Conservation (phyloP, 225 moss, liverwort and hornwort species). For the Asterella californica region DNA sequence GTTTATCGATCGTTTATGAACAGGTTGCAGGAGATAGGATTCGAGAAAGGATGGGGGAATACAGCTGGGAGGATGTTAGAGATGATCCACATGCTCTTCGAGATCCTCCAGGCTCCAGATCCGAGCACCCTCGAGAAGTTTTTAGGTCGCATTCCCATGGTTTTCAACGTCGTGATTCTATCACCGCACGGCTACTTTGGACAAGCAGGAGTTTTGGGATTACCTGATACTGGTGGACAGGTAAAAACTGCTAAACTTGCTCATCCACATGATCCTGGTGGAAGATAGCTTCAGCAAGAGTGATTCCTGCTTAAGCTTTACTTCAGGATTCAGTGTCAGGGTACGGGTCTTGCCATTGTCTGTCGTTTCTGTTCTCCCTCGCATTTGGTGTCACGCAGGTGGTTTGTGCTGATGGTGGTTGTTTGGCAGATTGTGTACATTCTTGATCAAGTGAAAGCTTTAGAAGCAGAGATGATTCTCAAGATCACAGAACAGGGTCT, state of each 20-base stretch:
- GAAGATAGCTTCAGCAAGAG: too few relatives aligned
- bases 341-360: not conserved
- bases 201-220: slow-evolving; percentile 74
- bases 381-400: not conserved
- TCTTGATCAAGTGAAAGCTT: slow-evolving; percentile 90
- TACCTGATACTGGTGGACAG: slow-evolving; percentile 97
- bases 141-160: slow-evolving; percentile 66
- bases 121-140: slow-evolving; percentile 70
- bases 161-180: slow-evolving; percentile 79
- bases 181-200: slow-evolving; percentile 98
- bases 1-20: not conserved
- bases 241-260: slow-evolving; percentile 30
- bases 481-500: slow-evolving; percentile 72
- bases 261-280: not conserved
- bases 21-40: slow-evolving; percentile 77
- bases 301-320: too few relatives aligned
- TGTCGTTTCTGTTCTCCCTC: too few relatives aligned
- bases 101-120: slow-evolving; percentile 92
- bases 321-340: too few relatives aligned
- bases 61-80: slow-evolving; percentile 76
- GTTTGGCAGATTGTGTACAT: slow-evolving; percentile 75
- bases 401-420: not conserved
- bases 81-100: slow-evolving; percentile 64
- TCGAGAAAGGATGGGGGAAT: slow-evolving; percentile 94
- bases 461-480: slow-evolving; percentile 80